Evolutionary conservation across 345 rosid species (phyloP).

Genomic region (Draba incana): DNA sequence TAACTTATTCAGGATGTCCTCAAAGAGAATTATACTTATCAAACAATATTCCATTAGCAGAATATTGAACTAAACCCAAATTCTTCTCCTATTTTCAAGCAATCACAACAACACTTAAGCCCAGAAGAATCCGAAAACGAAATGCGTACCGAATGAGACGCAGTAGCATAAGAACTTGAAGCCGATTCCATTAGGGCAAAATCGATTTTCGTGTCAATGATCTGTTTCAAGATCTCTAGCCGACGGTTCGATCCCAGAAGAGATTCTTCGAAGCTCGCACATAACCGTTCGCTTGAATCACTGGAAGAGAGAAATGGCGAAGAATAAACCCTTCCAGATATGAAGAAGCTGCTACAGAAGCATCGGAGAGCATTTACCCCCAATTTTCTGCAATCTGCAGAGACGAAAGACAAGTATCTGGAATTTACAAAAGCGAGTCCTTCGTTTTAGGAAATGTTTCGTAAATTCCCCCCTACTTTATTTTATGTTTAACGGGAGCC

Average conservation of each 20-base stretch:
- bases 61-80: conserved; percentile 32
- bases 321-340: conserved; percentile 18
- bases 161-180: conserved; percentile 29
- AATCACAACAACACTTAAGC: conserved; percentile 12
- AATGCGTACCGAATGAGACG: conserved; percentile 38
- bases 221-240: conserved; percentile 35
- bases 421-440: conserved; percentile 36
- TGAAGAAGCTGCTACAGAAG: conserved; percentile 11
- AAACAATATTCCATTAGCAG: conserved; percentile 6
- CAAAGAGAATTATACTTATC: too few relatives aligned
- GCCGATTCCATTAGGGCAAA: conserved; percentile 32
- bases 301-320: conserved; percentile 9
- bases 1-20: too few relatives aligned
- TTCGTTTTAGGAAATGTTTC: neutral
- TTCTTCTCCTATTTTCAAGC: conserved; percentile 1
- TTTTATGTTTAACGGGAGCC: neutral
- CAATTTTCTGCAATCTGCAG: conserved; percentile 32
- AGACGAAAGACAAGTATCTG: conserved; percentile 36
- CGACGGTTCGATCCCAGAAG: conserved; percentile 28
- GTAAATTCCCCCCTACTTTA: neutral
- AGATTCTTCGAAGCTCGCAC: conserved; percentile 15
- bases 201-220: conserved; percentile 26
- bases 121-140: neutral
- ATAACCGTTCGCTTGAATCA: conserved; percentile 23
- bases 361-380: conserved; percentile 40